Conservation (phyloP, 441 rosid genomes). For the Kokia cookei region DNA sequence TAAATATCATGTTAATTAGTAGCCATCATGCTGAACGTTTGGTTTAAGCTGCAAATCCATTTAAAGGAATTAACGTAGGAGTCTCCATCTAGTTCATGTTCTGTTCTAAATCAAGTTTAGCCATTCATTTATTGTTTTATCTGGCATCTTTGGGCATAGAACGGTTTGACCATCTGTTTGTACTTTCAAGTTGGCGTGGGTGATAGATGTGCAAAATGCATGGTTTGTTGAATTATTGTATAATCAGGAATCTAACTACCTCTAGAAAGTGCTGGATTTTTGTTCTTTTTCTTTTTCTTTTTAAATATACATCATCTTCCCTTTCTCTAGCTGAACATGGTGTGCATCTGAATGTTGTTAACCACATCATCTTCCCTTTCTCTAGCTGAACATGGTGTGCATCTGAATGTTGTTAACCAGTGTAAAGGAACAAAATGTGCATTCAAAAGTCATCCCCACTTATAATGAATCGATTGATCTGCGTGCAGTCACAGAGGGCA, state of each 20-base stretch:
- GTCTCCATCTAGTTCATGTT: not conserved
- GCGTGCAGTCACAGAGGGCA: constrained; percentile 60
- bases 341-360: not conserved
- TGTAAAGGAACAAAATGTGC: not conserved
- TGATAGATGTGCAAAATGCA: not conserved
- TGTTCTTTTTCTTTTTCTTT: not conserved
- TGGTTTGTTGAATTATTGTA: not conserved
- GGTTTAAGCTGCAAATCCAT: not conserved
- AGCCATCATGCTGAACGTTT: not conserved
- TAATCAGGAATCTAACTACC: not conserved
- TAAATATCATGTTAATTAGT: not conserved
- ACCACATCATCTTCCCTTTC: not conserved
- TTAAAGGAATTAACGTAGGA: not conserved
- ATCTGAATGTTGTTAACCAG: not conserved
- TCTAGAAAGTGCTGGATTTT: not conserved
- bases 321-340: not conserved
- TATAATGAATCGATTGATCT: constrained; percentile 7
- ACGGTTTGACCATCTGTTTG: not conserved
- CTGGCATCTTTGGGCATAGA: not conserved
- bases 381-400: not conserved
- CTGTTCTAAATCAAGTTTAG: not conserved
- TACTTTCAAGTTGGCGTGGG: not conserved
- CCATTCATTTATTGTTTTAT: not conserved
- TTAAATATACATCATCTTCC: not conserved
- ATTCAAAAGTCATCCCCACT: not conserved